Evolutionary conservation across 176 grass and related monocot species (phyloP).

Genomic region (Rhipidocladum racemiflorum): DNA sequence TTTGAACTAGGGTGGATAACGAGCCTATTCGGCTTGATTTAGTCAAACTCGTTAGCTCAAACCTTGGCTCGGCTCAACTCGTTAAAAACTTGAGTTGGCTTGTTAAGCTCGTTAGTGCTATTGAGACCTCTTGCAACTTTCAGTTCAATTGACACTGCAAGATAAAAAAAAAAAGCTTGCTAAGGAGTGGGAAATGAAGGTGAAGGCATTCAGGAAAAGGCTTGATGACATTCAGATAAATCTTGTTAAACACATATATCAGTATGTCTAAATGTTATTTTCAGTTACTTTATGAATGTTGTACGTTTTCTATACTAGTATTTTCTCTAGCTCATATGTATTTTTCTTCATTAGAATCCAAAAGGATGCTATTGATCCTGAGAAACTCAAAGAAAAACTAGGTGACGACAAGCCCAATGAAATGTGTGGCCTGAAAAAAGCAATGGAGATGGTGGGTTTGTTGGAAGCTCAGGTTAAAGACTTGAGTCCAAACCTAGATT

Average conservation of each 20-base stretch:
- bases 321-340: neutral
- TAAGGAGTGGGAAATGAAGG: constrained; percentile 84
- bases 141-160: no score
- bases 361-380: constrained; percentile 80
- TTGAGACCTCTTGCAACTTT: no score
- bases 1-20: no score
- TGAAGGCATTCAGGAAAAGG: constrained; percentile 69
- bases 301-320: constrained; percentile 4
- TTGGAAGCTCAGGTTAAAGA: constrained; percentile 93
- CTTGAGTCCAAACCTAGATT: constrained; percentile 93
- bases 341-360: constrained; percentile 62
- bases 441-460: constrained; percentile 80
- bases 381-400: constrained; percentile 75
- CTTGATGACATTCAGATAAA: constrained; percentile 65
- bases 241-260: constrained; percentile 76
- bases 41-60: no score
- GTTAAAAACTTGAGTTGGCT: no score
- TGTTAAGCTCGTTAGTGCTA: no score
- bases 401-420: constrained; percentile 59
- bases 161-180: constrained; percentile 67
- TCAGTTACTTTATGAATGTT: neutral
- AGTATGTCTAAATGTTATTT: constrained; percentile 52
- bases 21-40: no score
- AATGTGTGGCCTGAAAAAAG: constrained; percentile 66
- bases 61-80: no score